Evolutionary conservation across 306 rosid genomes (phyloP).

Genomic region (Castanea sativa): DNA sequence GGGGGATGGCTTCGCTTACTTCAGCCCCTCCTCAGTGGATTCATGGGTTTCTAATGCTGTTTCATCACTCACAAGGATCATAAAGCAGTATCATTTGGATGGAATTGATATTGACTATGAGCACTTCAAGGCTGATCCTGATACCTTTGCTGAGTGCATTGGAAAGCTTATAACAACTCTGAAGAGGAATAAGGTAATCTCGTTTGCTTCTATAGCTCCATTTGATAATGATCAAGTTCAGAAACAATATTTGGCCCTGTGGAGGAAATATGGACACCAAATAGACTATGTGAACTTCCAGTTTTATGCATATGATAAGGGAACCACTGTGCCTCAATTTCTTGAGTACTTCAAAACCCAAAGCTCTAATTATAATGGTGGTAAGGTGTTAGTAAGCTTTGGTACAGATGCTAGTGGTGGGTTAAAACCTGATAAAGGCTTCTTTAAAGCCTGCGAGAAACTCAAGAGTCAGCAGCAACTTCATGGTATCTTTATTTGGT

Average conservation of each 20-base stretch:
- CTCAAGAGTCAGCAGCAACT: conserved; percentile 50
- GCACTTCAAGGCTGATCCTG: conserved; percentile 53
- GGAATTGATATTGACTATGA: conserved; percentile 82
- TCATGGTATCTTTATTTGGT: conserved; percentile 77
- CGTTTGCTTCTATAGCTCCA: conserved; percentile 78
- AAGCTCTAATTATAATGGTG: conserved; percentile 57
- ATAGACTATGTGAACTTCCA: conserved; percentile 87
- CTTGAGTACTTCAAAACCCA: conserved; percentile 54
- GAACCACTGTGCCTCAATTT: conserved; percentile 59
- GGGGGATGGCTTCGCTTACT: conserved; percentile 18
- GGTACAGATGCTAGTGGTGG: conserved; percentile 62
- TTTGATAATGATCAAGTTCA: conserved; percentile 65
- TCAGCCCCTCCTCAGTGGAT: conserved; percentile 57
- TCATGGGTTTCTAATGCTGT: conserved; percentile 85
- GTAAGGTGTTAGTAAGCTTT: conserved; percentile 67
- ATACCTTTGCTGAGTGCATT: conserved; percentile 61
- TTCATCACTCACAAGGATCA: conserved; percentile 64
- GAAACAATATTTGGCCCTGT: conserved; percentile 57
- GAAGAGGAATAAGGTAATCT: conserved; percentile 46
- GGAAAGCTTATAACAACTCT: conserved; percentile 55
- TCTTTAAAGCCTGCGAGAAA: conserved; percentile 54
- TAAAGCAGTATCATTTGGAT: conserved; percentile 52
- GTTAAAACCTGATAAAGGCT: conserved; percentile 50
- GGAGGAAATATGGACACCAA: conserved; percentile 58
- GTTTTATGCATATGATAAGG: conserved; percentile 70